Evolutionary conservation across 2,329 filamentous ascomycete species (phyloP).

Genomic region (Colletotrichum sp.): DNA sequence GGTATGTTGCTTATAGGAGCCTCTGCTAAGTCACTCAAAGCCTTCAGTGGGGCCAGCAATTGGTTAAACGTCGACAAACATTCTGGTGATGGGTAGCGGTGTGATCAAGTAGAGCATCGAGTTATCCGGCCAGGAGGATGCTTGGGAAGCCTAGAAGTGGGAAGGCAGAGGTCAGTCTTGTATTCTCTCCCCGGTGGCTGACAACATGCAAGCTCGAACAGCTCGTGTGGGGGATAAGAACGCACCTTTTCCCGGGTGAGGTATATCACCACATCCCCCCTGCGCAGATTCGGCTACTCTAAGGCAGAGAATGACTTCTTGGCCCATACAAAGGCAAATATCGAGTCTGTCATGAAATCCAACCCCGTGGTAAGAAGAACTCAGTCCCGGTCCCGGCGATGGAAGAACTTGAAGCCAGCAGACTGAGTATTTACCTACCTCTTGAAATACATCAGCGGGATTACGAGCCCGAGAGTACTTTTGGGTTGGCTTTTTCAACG

Average conservation of each 20-base stretch:
- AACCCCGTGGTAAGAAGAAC: background rate
- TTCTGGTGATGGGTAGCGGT: background rate
- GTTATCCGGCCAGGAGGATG: background rate
- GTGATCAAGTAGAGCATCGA: background rate
- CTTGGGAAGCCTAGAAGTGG: background rate
- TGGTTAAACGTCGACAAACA: background rate
- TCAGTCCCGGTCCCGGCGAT: background rate
- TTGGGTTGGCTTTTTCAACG: background rate
- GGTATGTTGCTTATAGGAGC: background rate
- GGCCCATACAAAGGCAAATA: background rate
- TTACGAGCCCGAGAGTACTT: background rate
- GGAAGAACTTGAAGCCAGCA: background rate
- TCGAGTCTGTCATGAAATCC: background rate
- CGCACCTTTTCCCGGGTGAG: background rate
- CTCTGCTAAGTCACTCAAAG: background rate
- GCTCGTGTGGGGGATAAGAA: background rate
- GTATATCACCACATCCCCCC: background rate
- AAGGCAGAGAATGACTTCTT: background rate
- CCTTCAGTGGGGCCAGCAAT: background rate
- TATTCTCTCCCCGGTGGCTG: background rate
- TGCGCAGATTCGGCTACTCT: background rate
- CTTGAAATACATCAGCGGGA: background rate
- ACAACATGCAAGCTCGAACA: background rate
- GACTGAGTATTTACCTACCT: background rate
- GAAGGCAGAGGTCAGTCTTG: background rate